Base-by-base conservation (phyloP, 2,329 filamentous ascomycete species). In the Epichloe baconii region DNA sequence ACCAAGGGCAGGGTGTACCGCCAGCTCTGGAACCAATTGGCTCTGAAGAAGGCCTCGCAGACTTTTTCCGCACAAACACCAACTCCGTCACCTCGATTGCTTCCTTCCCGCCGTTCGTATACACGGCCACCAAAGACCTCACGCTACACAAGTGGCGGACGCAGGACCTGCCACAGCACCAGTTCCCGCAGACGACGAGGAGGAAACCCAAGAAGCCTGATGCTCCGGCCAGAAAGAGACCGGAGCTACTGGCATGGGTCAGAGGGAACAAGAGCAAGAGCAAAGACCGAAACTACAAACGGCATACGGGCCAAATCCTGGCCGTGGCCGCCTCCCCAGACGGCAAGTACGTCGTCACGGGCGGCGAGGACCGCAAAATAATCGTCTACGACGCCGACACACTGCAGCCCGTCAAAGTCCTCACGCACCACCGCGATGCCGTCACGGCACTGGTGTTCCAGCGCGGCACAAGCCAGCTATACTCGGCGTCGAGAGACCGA, bases 311-410 rank as follows among this genome's bases (percentile, higher is more conserved):
- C 37, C 76, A 80, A 26, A 96, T 98, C 26, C 73, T 96, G 47
- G 82, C 83, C 42, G 83, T 97, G 34, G 90, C 89, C 0, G 87
- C 88, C 19, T 95, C 88, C 88, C 80, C 88, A 44, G 90, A 95
- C 53, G 93, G 93, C 36, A 88, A 87, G 65, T 97, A 83, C 57
- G 81, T 98, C 48, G 93, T 86, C 7, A 97, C 93, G 0, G 93
- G 91, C 47, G 91, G 91, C 47, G 78, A 81, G 56, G 91, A 97
- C 66, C 81, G 82, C 53, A 84, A 85, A 50, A 73, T 98, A 44
- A 86, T 97, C 50, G 82, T 97, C 56, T 95, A 91, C 85, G 83
- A 95, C 58, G 86, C 89, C 11, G 79, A 79, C 49, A 85, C 83
- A 1, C 75, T 98, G 47, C 85, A 79, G 49, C 86, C 88, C 0